Conservation (phyloP, 768 basidiomycete genomes). For the Glaciozyma antarctica region DNA sequence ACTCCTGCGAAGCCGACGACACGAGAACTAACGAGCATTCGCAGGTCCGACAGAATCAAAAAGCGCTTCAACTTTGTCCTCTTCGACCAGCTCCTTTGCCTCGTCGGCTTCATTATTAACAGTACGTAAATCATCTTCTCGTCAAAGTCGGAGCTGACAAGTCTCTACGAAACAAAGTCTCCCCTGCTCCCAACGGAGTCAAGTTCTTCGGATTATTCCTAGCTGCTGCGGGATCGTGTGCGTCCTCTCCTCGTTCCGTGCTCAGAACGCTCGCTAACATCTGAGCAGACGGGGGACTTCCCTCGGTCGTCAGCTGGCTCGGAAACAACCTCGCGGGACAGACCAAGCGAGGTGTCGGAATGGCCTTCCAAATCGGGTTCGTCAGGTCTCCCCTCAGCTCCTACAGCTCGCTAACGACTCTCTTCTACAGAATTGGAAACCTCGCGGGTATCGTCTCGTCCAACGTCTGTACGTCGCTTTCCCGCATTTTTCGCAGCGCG, state of each 20-base stretch:
- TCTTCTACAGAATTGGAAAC: background rate
- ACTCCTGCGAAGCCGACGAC: too few relatives aligned
- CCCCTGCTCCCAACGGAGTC: constrained; percentile 29
- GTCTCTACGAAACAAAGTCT: background rate
- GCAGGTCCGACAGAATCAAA: background rate
- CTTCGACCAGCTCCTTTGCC: constrained; percentile 23
- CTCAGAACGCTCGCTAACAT: too few relatives aligned
- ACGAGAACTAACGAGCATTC: background rate
- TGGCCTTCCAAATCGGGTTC: too few relatives aligned
- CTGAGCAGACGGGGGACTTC: background rate
- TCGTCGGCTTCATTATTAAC: constrained; percentile 32
- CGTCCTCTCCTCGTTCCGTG: too few relatives aligned
- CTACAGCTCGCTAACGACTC: too few relatives aligned
- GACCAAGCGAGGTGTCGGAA: constrained; percentile 8
- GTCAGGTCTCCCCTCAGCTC: too few relatives aligned
- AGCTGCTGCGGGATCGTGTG: constrained; percentile 21
- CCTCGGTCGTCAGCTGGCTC: constrained; percentile 31
- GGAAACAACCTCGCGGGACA: constrained; percentile 31
- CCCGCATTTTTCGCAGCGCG: too few relatives aligned
- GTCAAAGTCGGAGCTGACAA: background rate
- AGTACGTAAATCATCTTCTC: background rate
- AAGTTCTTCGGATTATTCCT: constrained; percentile 32
- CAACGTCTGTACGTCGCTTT: constrained; percentile 9
- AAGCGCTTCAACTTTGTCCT: background rate
- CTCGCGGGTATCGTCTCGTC: constrained; percentile 28